These are phyloP conservation scores for Amyloporia xantha DNA, from an alignment of 768 basidiomycete species.

Conservation along the genomic window DNA sequence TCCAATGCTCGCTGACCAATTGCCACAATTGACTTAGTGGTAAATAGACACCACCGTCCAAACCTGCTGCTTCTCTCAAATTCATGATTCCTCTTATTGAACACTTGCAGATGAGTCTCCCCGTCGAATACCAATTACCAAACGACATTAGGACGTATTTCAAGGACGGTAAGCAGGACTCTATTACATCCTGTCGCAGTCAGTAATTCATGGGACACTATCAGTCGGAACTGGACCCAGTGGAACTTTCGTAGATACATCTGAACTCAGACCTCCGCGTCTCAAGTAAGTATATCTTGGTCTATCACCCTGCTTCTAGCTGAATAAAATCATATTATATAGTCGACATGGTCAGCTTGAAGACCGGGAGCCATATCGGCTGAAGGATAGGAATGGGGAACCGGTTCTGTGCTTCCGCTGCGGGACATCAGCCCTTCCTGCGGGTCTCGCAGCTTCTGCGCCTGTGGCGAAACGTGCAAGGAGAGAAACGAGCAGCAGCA, in stretches of 20 bases:
- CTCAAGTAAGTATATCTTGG: conserved; percentile 82
- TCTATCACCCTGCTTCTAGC: too few relatives aligned
- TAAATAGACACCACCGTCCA: conserved; percentile 61
- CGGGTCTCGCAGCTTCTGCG: conserved; percentile 41
- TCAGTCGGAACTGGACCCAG: conserved; percentile 73
- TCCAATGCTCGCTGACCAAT: too few relatives aligned
- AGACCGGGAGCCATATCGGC: conserved; percentile 81
- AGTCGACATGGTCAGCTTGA: conserved; percentile 87
- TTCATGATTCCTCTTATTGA: conserved; percentile 68
- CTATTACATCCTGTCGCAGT: background rate
- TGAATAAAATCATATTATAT: too few relatives aligned
- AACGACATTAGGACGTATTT: conserved; percentile 79
- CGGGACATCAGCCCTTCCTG: conserved; percentile 69
- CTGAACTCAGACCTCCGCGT: conserved; percentile 68
- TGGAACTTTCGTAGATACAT: conserved; percentile 79
- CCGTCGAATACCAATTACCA: conserved; percentile 81
- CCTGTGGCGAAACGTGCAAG: conserved; percentile 51
- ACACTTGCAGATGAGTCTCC: conserved; percentile 59
- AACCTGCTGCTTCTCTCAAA: conserved; percentile 48
- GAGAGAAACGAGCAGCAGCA: conserved; percentile 34
- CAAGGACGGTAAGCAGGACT: conserved; percentile 60
- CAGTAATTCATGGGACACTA: conserved; percentile 4
- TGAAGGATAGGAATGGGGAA: conserved; percentile 78
- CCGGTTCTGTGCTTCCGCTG: conserved; percentile 91
- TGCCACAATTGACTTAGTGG: background rate